Evolutionary conservation across 805 yeast genomes (phyloP), one percentile per base, ranked within the genome.

Genomic region (Gaillardinia entomophila): DNA sequence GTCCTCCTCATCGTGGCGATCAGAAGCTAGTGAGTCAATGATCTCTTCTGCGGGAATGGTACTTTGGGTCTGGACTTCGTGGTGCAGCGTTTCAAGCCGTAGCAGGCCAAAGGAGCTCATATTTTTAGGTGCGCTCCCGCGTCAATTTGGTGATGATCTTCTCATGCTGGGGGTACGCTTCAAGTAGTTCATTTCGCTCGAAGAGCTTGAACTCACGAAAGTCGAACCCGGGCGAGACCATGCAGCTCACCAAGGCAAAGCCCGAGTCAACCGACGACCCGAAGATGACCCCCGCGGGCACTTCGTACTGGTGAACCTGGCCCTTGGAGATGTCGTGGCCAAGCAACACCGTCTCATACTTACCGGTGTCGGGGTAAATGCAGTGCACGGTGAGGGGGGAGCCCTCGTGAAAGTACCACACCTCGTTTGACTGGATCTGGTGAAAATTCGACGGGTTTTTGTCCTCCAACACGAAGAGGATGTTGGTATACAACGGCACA

Each of bases 41-140:
- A 58, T 28, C 36, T 57, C 62, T 16, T 51, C 51, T 18, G 48
- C 52, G 3, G 62, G 48, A 15, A 55, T 55, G n/a, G 42, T 42
- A 6, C 44, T 50, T 32, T 57, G 62, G 5, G 49, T 38, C 35
- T 50, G 60, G 0, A 58, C 38, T 30, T 46, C 52, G 34, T 51
- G 57, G 19, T 48, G 51, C 33, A 38, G 45, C 3, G 45, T n/a
- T n/a, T n/a, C n/a, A n/a, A n/a, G n/a, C n/a, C n/a, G n/a, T n/a
- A n/a, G n/a, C 22, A 10, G 10, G 6, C 22, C 26, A 24, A 11
- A 5, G 8, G 19, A 14, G 13, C 13, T 14, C 15, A 19, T 19
- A 16, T n/a, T n/a, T n/a, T n/a, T n/a, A n/a, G n/a, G n/a, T 10
- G 22, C 22, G 22, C 22, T 33, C 25, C 24, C 33, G 28, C 6